Conservation (phyloP, 2,329 filamentous ascomycete genomes). For the Aspergillus hiratsukae region DNA sequence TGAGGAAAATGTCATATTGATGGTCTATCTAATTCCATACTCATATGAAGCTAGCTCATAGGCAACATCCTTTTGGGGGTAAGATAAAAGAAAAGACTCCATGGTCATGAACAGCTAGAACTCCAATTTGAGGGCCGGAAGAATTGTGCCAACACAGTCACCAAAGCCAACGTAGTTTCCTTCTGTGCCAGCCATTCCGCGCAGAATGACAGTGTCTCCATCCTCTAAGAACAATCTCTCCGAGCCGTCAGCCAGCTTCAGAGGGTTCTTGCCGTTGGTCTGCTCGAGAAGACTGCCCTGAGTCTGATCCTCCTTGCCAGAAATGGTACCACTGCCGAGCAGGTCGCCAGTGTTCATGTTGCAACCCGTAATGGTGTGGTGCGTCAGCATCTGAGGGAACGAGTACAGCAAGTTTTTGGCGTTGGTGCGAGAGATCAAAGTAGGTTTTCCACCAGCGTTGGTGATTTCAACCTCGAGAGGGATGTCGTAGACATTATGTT, state of each 20-base stretch:
- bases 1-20: neutral
- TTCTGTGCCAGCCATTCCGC: slow-evolving; percentile 62
- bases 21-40: neutral
- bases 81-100: slow-evolving; percentile 3
- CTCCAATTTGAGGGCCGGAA: slow-evolving; percentile 38
- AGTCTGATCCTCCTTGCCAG: slow-evolving; percentile 54
- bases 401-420: slow-evolving; percentile 71
- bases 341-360: slow-evolving; percentile 69
- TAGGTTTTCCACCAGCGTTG: slow-evolving; percentile 46
- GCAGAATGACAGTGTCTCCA: slow-evolving; percentile 65
- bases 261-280: slow-evolving; percentile 61
- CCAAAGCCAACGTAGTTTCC: slow-evolving; percentile 72
- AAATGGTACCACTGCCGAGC: slow-evolving; percentile 75
- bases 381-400: slow-evolving; percentile 77
- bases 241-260: slow-evolving; percentile 61
- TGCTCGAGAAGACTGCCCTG: slow-evolving; percentile 70
- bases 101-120: slow-evolving; percentile 6
- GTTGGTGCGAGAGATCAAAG: slow-evolving; percentile 57
- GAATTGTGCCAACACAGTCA: slow-evolving; percentile 62
- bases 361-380: slow-evolving; percentile 73
- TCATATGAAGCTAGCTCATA: slow-evolving; percentile 10
- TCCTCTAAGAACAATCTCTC: slow-evolving; percentile 69
- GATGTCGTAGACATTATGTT: slow-evolving; percentile 62
- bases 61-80: slow-evolving; percentile 2
- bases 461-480: slow-evolving; percentile 59